Percentiles rank a stretch among this genome's conserved stretches.
phyloP scores from a whole-genome alignment of 345 rosid genomes.

The Turnera subulata region DNA sequence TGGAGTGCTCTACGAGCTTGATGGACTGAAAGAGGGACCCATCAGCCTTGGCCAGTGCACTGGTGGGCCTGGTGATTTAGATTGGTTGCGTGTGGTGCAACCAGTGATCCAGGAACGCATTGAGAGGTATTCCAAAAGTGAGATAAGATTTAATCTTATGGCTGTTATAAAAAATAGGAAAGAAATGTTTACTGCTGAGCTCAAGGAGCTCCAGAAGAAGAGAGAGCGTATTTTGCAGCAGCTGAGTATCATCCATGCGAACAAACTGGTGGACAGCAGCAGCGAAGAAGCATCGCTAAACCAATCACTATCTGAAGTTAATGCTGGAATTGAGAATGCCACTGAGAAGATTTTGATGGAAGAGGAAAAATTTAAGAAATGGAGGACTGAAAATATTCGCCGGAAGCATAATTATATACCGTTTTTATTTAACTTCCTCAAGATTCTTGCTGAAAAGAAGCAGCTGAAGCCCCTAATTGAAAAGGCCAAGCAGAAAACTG shows the following conservation, averaged over 20 bases:
- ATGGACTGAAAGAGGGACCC: conserved; percentile 95
- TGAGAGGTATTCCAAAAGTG: conserved; percentile 83
- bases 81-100: conserved; percentile 87
- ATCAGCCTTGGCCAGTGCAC: conserved; percentile 83
- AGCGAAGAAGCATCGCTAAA: conserved; percentile 43
- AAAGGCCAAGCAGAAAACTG: conserved; percentile 89
- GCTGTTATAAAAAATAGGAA: conserved; percentile 87
- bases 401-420: conserved; percentile 99
- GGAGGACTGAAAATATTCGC: conserved; percentile 92
- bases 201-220: conserved; percentile 83
- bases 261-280: conserved; percentile 47
- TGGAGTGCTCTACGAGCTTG: conserved; percentile 91
- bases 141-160: conserved; percentile 94
- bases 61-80: conserved; percentile 52
- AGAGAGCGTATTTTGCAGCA: conserved; percentile 80
- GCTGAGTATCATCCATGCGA: conserved; percentile 46
- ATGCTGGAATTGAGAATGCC: conserved; percentile 65
- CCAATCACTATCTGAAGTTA: conserved; percentile 62
- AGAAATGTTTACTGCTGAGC: conserved; percentile 75
- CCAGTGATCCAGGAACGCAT: conserved; percentile 96
- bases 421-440: conserved; percentile 87
- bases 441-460: conserved; percentile 98
- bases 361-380: conserved; percentile 93
- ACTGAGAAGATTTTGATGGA: conserved; percentile 86
- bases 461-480: conserved; percentile 96